A percentile compares a stretch with the other conserved stretches of the same genome.
Evolutionary conservation across 495 filamentous ascomycete genomes (phyloP).

Genomic region (Penicillium herquei): DNA sequence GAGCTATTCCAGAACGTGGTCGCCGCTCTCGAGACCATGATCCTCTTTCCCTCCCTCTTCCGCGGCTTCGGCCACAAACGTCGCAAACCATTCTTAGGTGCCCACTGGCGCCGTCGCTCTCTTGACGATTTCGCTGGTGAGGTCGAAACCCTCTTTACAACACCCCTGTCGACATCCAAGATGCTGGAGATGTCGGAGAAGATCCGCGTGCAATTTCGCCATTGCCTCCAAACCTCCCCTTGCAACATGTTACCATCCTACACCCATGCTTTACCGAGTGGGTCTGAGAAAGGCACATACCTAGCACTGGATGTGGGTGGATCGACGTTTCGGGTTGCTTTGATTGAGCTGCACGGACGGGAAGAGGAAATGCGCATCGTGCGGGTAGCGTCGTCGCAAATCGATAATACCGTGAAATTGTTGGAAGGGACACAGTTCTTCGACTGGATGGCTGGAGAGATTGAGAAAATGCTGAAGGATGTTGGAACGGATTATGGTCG

Average conservation of each 20-base stretch:
- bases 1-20: slow-evolving; percentile 55
- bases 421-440: slow-evolving; percentile 59
- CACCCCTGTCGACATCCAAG: slow-evolving; percentile 38
- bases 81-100: slow-evolving; percentile 34
- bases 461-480: slow-evolving; percentile 52
- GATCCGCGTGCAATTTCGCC: slow-evolving; percentile 57
- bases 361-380: slow-evolving; percentile 51
- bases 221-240: slow-evolving; percentile 52
- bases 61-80: slow-evolving; percentile 35
- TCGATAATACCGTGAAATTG: slow-evolving; percentile 53
- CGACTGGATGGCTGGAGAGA: slow-evolving; percentile 65
- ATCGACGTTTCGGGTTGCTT: slow-evolving; percentile 62
- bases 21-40: slow-evolving; percentile 49
- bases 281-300: slow-evolving; percentile 58
- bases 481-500: slow-evolving; percentile 40
- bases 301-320: slow-evolving; percentile 67
- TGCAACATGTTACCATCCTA: slow-evolving; percentile 68
- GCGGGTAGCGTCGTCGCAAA: slow-evolving; percentile 47
- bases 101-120: slow-evolving; percentile 42
- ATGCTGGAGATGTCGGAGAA: slow-evolving; percentile 55
- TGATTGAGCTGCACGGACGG: slow-evolving; percentile 56
- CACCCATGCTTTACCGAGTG: slow-evolving; percentile 60
- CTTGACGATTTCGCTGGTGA: slow-evolving; percentile 54
- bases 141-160: slow-evolving; percentile 47
- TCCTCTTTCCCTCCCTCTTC: slow-evolving; percentile 52